phyloP scores from a whole-genome alignment of 2,329 filamentous ascomycete genomes.

The Fusarium nisikadoi region DNA sequence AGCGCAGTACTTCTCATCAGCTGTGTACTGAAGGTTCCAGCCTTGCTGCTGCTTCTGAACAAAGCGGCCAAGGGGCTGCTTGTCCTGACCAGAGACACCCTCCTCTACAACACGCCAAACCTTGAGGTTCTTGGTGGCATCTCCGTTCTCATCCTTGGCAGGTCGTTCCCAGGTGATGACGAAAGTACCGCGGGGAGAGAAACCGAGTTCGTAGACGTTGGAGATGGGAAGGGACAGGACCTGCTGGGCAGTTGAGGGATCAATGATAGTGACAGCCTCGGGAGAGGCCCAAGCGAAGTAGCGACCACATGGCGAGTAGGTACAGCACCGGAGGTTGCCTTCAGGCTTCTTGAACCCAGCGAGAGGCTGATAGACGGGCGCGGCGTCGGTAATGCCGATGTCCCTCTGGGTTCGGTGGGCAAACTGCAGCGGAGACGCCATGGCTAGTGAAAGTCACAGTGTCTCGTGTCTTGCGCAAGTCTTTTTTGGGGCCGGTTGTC shows the following conservation, averaged over 20 bases:
- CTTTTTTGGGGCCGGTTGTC: constrained; percentile 44
- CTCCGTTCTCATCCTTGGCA: constrained; percentile 90
- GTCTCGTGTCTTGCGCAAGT: constrained; percentile 47
- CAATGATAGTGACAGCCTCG: constrained; percentile 86
- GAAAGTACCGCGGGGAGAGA: constrained; percentile 92
- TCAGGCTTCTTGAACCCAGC: constrained; percentile 87
- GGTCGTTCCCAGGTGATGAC: constrained; percentile 97
- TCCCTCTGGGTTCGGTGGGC: constrained; percentile 97
- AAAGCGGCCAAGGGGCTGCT: constrained; percentile 84
- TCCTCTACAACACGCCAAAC: constrained; percentile 90
- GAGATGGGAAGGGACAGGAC: constrained; percentile 79
- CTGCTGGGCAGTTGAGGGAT: constrained; percentile 79
- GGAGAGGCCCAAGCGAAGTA: constrained; percentile 96
- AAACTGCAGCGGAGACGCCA: constrained; percentile 94
- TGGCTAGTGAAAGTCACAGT: constrained; percentile 92
- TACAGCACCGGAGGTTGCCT: constrained; percentile 93
- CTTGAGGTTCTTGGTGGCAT: constrained; percentile 96
- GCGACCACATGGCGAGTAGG: constrained; percentile 94
- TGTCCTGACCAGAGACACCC: constrained; percentile 67
- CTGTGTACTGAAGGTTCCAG: constrained; percentile 97
- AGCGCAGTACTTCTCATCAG: constrained; percentile 92
- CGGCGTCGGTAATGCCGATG: constrained; percentile 93
- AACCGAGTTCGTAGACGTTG: constrained; percentile 93
- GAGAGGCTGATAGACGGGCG: constrained; percentile 86
- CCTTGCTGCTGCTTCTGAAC: constrained; percentile 96